Evolutionary conservation across 768 basidiomycete genomes (phyloP).

Genomic region (Coprinopsis cinerea): DNA sequence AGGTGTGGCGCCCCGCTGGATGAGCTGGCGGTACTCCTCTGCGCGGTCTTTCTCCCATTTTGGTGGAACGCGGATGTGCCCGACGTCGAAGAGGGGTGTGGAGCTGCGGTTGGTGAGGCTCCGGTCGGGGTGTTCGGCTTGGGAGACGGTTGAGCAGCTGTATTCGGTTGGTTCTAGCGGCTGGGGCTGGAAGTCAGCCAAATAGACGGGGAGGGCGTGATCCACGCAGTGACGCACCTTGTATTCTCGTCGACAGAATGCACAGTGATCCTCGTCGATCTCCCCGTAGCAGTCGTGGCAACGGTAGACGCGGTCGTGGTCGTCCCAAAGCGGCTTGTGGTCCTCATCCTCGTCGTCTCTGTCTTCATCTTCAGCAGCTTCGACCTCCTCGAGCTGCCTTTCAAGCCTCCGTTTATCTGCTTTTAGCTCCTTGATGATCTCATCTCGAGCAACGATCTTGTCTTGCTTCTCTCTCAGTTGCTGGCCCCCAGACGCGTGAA

Average conservation of each 20-base stretch:
- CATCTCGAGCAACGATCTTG: too few relatives aligned
- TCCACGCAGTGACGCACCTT: constrained; percentile 2
- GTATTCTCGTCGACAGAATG: constrained; percentile 17
- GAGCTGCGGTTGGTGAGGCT: constrained; percentile 20
- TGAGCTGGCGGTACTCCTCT: constrained; percentile 24
- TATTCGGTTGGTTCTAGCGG: neutral
- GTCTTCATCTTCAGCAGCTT: too few relatives aligned
- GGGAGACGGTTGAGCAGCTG: constrained; percentile 13
- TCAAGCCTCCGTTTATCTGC: too few relatives aligned
- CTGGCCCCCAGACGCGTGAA: too few relatives aligned
- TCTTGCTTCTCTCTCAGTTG: too few relatives aligned
- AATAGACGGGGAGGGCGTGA: neutral
- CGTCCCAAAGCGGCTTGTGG: constrained; percentile 19
- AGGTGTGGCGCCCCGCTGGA: constrained; percentile 27
- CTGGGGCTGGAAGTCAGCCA: neutral
- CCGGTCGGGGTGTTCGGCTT: constrained; percentile 21
- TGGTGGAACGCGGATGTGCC: constrained; percentile 1
- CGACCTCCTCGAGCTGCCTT: too few relatives aligned
- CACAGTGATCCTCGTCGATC: constrained; percentile 25
- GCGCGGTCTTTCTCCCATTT: constrained; percentile 7
- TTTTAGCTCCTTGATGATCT: too few relatives aligned
- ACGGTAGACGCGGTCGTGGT: constrained; percentile 15
- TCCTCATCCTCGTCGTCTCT: too few relatives aligned
- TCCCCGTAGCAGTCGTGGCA: constrained; percentile 27
- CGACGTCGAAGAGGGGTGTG: constrained; percentile 24